These are phyloP conservation scores for Orbilia quercus DNA, from an alignment of 2,329 filamentous ascomycete genomes.

Conservation along the genomic window DNA sequence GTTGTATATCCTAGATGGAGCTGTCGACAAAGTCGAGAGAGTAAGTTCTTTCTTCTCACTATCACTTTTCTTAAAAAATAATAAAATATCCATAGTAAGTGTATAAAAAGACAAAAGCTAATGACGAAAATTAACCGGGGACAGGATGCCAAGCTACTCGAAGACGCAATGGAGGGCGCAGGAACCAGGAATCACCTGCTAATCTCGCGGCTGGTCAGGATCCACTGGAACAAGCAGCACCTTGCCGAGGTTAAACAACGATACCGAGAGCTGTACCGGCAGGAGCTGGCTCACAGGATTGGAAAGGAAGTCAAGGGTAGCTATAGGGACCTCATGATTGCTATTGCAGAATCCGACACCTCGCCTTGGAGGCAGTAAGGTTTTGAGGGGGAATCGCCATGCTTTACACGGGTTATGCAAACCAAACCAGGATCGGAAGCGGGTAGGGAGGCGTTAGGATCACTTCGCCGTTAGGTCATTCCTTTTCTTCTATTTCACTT, in stretches of 20 bases:
- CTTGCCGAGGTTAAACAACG: slow-evolving; percentile 82
- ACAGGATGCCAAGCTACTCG: slow-evolving; percentile 78
- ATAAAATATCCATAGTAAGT: too few species aligned
- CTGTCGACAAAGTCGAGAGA: slow-evolving; percentile 70
- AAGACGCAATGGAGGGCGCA: slow-evolving; percentile 84
- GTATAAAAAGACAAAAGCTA: too few species aligned
- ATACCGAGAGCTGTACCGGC: slow-evolving; percentile 77
- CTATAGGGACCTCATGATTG: slow-evolving; percentile 80
- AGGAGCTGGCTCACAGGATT: slow-evolving; percentile 76
- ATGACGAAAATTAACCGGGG: slow-evolving; percentile 8
- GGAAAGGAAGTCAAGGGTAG: slow-evolving; percentile 86
- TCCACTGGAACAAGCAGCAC: slow-evolving; percentile 83
- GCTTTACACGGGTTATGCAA: slow-evolving; percentile 5
- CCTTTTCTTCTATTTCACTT: neutral
- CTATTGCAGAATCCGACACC: slow-evolving; percentile 63
- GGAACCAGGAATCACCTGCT: slow-evolving; percentile 88
- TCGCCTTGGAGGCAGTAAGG: slow-evolving; percentile 44
- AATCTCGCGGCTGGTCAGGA: slow-evolving; percentile 78
- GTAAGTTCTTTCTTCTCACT: slow-evolving; percentile 28
- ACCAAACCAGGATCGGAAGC: slow-evolving; percentile 35
- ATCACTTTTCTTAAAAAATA: too few species aligned
- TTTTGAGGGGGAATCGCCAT: neutral
- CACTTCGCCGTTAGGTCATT: too few species aligned
- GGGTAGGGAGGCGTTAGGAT: too few species aligned
- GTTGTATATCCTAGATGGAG: slow-evolving; percentile 80